Conservation (phyloP, 169 alveolate species). For the Babesia caballi region DNA sequence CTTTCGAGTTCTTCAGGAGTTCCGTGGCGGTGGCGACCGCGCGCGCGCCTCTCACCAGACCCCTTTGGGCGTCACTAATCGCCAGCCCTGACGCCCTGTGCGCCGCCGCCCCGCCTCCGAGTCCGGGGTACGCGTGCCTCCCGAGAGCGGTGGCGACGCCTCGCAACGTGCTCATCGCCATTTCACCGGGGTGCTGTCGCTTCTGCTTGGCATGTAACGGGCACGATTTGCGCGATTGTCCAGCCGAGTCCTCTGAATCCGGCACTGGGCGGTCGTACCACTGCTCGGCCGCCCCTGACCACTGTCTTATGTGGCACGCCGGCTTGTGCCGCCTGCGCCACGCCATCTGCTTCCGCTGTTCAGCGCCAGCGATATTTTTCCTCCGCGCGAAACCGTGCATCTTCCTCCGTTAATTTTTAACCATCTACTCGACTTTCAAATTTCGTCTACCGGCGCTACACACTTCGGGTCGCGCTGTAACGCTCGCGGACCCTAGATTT, state of each 20-base stretch:
- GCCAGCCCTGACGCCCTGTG: neutral
- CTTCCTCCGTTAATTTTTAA: no score
- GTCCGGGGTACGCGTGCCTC: slow-evolving; percentile 20
- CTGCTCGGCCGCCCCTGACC: neutral
- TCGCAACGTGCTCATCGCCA: slow-evolving; percentile 35
- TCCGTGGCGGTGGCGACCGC: slow-evolving; percentile 35
- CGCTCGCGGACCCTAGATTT: no score
- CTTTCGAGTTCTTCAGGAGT: slow-evolving; percentile 40
- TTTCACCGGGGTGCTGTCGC: neutral
- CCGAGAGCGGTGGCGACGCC: slow-evolving; percentile 15
- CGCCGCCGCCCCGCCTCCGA: neutral
- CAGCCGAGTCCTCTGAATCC: neutral
- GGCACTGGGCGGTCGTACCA: neutral
- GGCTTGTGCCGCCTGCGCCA: neutral
- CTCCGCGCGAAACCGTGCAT: no score
- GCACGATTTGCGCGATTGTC: neutral
- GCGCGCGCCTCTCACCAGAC: neutral
- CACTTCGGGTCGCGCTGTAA: no score
- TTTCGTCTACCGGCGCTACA: no score
- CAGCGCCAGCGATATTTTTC: no score
- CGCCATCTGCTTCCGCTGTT: no score
- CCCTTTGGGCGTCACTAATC: neutral
- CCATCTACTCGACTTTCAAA: no score
- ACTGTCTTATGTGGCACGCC: slow-evolving; percentile 34
- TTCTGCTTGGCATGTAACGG: neutral